A percentile compares a stretch with the other conserved stretches of the same genome.
Conservation (phyloP, 2,329 filamentous ascomycete genomes). For the Dothidotthia symphoricarpi region DNA sequence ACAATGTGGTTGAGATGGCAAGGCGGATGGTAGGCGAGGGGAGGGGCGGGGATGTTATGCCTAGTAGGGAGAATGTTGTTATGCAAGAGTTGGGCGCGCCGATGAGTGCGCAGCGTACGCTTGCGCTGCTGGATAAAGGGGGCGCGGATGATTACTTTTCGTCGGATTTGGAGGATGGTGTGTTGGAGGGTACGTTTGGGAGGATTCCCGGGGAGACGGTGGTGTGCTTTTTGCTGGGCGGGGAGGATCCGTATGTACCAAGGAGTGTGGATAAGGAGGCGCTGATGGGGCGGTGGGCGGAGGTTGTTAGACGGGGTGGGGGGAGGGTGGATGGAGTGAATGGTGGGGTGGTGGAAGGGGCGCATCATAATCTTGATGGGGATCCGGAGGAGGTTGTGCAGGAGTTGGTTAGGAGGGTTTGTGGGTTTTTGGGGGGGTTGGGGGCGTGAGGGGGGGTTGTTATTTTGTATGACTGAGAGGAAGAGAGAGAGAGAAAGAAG, state of each 20-base stretch:
- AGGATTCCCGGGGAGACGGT: constrained; percentile 52
- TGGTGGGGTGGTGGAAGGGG: constrained; percentile 51
- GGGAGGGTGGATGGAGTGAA: constrained; percentile 51
- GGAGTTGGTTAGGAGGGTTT: constrained; percentile 53
- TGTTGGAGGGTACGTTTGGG: constrained; percentile 64
- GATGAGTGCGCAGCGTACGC: constrained; percentile 58
- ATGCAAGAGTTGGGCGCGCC: constrained; percentile 40
- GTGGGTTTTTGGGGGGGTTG: constrained; percentile 47
- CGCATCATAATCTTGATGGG: constrained; percentile 53
- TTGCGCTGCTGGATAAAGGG: constrained; percentile 57
- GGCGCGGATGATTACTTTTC: constrained; percentile 88
- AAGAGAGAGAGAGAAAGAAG: too few species aligned
- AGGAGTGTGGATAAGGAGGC: constrained; percentile 55
- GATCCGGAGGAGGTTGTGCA: constrained; percentile 48
- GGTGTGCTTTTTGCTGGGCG: constrained; percentile 65
- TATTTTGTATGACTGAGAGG: too few species aligned
- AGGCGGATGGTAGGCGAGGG: constrained; percentile 57
- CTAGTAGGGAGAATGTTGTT: constrained; percentile 34
- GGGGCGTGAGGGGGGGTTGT: constrained; percentile 5
- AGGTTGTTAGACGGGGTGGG: constrained; percentile 44
- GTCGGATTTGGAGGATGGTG: constrained; percentile 64
- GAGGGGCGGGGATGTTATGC: constrained; percentile 56
- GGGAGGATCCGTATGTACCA: constrained; percentile 65
- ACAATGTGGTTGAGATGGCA: constrained; percentile 47
- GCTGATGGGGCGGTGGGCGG: constrained; percentile 59